Base-by-base conservation (phyloP, 2,329 filamentous ascomycete species). In the Zalaria sp. region DNA sequence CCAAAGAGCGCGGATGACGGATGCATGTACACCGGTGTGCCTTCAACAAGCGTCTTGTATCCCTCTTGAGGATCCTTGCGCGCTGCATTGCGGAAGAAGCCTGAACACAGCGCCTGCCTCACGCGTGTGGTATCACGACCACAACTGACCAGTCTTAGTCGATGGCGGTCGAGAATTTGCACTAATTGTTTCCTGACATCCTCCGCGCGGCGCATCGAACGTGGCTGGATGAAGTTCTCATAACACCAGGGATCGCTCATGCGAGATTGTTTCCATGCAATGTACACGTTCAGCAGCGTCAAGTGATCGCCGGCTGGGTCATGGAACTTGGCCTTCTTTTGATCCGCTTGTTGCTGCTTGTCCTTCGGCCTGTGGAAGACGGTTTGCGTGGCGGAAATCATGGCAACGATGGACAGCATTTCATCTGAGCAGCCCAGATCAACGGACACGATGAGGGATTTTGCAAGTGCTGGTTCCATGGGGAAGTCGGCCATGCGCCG, bases 401-500 rank as follows among this genome's bases (percentile, higher is more conserved):
- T 93, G 35, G 87, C 83, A 2, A 98, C 87, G 46, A 98, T 95
- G 48, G 77, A 89, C 26, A 98, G 77, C 54, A 96, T 79, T 62
- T 98, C 91, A 26, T 98, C 91, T 0, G 85, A 88, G 62, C 93
- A 98, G 27, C 81, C 75, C 49, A 93, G 74, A 37, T 94, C 84
- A 2, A 93, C 83, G 0, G 85, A 85, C 7, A 79, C 81, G 47
- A 98, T 93, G 1, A 98, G 73, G 0, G 86, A 80, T 60, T 96
- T 98, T 41, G 88, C 84, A 1, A 96, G 72, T 0, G 85, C 79
- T 0, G 91, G 91, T 43, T 96, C 88, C 86, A 96, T 96, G 0
- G 91, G 91, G 60, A 96, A 96, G 56, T 98, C 89, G 7, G 91
- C 88, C 89, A 98, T 96, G 60, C 95, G 93, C 37, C 91, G 78